Evolutionary conservation across 2,329 filamentous ascomycete genomes (phyloP).

Genomic region (Fusarium sp.): DNA sequence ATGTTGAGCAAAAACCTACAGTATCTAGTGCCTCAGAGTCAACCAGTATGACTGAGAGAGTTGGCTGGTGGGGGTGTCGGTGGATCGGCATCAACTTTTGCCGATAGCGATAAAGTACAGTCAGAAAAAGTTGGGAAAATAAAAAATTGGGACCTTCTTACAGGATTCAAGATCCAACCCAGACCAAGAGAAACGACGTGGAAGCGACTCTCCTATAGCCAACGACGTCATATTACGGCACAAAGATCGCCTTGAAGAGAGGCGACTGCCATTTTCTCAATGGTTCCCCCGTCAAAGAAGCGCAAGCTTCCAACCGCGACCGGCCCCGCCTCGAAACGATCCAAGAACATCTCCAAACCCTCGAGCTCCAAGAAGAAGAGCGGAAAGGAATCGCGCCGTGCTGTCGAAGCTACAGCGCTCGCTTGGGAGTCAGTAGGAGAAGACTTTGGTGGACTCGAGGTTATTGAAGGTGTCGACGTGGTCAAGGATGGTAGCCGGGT

Average conservation of each 20-base stretch:
- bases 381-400: conserved; percentile 44
- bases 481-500: conserved; percentile 74
- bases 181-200: conserved; percentile 23
- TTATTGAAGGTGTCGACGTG: conserved; percentile 93
- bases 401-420: conserved; percentile 64
- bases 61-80: conserved; percentile 30
- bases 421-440: conserved; percentile 85
- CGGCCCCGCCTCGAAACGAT: conserved; percentile 56
- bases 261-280: conserved; percentile 38
- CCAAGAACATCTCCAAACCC: conserved; percentile 49
- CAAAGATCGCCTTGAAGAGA: conserved; percentile 12
- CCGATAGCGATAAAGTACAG: conserved; percentile 37
- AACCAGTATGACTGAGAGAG: background rate
- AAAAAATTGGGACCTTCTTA: conserved; percentile 41
- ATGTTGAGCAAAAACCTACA: background rate
- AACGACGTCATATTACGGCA: conserved; percentile 2
- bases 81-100: conserved; percentile 44
- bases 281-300: conserved; percentile 56
- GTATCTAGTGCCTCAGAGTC: background rate
- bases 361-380: conserved; percentile 50
- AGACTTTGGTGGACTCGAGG: conserved; percentile 92
- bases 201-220: conserved; percentile 7
- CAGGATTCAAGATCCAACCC: conserved; percentile 25
- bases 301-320: conserved; percentile 56
- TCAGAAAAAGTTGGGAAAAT: conserved; percentile 31